Evolutionary conservation across 2,329 filamentous ascomycete species (phyloP), one percentile per base, ranked within the genome.

Genomic region (Pseudocercospora vitis): DNA sequence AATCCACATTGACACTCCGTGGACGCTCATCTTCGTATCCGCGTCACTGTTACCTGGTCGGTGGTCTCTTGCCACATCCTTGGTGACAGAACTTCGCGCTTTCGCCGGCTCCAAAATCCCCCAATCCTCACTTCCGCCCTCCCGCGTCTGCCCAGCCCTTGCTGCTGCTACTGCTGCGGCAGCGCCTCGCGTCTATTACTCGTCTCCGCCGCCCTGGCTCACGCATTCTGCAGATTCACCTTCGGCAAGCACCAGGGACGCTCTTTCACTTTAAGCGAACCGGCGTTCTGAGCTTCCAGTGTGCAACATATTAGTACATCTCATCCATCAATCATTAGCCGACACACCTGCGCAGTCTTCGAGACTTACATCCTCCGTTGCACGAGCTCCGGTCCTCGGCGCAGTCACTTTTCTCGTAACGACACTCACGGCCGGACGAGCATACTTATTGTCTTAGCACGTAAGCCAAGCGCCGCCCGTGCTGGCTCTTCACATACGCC

Each of bases 381-480:
- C 39, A 53, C 50, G 50, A 52, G 31, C 50, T 16, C 48, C 55
- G 46, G 56, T 53, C 56, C 51, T 55, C 57, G 52, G 59, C 59
- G 57, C 61, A 57, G 19, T 35, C 44, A 52, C 52, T 52, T 52
- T 59, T 57, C 50, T 24, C 45, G 49, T 32, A 52, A 44, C 50
- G 37, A 45, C 40, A 65, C 33, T 65, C 53, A 67, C 65, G 64
- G 65, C 65, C 64, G 63, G 57, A 52, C 58, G 58, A 68, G 66
- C 65, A 66, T 65, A 50, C 56, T 67, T 64, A 65, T 60, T 62
- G 59, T 58, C 53, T 64, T 63, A 61, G 32, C 55, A 59, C 50
- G 64, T 65, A 50, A 64, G 65, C 63, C 35, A 11, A 21, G 44
- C 12, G 14, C 18, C 48, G 11, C 40, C 37, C 31, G 50, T 50